These are phyloP conservation scores for Epicoccum nigrum DNA, from an alignment of 2,329 filamentous ascomycete genomes.

Conservation along the genomic window DNA sequence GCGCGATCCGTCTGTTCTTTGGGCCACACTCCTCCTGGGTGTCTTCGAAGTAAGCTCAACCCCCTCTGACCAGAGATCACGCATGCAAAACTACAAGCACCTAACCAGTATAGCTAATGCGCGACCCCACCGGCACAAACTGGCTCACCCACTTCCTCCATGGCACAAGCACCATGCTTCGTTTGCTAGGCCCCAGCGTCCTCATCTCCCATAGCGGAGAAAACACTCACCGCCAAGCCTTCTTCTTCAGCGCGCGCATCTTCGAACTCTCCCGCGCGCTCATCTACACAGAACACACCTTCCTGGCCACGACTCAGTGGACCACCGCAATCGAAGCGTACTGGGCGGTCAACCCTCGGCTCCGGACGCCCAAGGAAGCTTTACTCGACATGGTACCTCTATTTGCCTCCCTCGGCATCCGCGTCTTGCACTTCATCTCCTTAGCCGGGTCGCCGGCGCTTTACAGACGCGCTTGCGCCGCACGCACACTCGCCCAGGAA, in stretches of 20 bases:
- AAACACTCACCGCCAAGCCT: constrained; percentile 21
- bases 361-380: constrained; percentile 35
- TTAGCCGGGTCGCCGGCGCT: neutral
- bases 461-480: neutral
- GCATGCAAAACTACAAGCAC: neutral
- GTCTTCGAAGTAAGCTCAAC: constrained; percentile 29
- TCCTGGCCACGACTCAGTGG: constrained; percentile 30
- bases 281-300: constrained; percentile 32
- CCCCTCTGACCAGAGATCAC: neutral
- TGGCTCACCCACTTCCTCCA: constrained; percentile 39
- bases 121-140: constrained; percentile 31
- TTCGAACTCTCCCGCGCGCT: constrained; percentile 38
- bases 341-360: constrained; percentile 18
- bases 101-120: constrained; percentile 29
- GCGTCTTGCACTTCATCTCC: constrained; percentile 9
- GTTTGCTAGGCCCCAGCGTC: constrained; percentile 24
- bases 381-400: constrained; percentile 34
- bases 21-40: constrained; percentile 35
- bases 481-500: constrained; percentile 23
- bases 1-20: constrained; percentile 27
- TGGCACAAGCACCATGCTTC: constrained; percentile 35
- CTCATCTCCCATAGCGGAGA: constrained; percentile 7
- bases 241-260: constrained; percentile 35
- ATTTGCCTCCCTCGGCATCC: constrained; percentile 29
- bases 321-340: constrained; percentile 21